These are phyloP conservation scores for Ascochyta rabiei DNA, from an alignment of 2,329 filamentous ascomycete genomes.

Conservation along the genomic window DNA sequence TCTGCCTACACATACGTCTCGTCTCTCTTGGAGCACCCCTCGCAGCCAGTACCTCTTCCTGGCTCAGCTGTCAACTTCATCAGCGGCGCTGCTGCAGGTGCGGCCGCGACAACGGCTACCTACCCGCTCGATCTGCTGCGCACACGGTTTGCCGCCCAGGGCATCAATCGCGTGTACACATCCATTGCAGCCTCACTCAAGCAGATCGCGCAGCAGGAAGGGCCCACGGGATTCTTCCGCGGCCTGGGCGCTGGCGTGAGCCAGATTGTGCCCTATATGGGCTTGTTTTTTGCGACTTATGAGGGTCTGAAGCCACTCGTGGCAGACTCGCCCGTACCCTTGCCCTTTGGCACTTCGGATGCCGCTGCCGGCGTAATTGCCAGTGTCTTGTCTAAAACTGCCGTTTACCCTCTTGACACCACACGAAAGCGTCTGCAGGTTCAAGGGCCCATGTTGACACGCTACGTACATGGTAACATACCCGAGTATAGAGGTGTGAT, in stretches of 20 bases:
- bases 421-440: constrained; percentile 94
- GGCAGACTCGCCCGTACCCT: constrained; percentile 58
- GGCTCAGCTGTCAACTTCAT: constrained; percentile 78
- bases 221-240: constrained; percentile 80
- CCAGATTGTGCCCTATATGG: constrained; percentile 97
- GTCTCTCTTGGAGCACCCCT: constrained; percentile 63
- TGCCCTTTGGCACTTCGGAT: constrained; percentile 78
- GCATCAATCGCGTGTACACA: constrained; percentile 76
- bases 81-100: constrained; percentile 81
- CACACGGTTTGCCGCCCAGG: constrained; percentile 96
- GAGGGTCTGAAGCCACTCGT: constrained; percentile 67
- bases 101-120: constrained; percentile 78
- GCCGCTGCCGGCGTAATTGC: constrained; percentile 81
- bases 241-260: constrained; percentile 80
- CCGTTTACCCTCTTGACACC: constrained; percentile 90
- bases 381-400: constrained; percentile 82
- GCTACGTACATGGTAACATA: constrained; percentile 86
- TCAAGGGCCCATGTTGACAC: constrained; percentile 81
- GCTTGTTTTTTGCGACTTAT: constrained; percentile 90
- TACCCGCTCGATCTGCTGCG: constrained; percentile 93
- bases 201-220: constrained; percentile 79
- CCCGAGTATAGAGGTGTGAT: constrained; percentile 76
- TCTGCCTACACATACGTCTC: constrained; percentile 80
- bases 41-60: constrained; percentile 61
- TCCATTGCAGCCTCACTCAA: constrained; percentile 71